Conservation (phyloP, 2,329 filamentous ascomycete genomes). For the Aureobasidium subglaciale region DNA sequence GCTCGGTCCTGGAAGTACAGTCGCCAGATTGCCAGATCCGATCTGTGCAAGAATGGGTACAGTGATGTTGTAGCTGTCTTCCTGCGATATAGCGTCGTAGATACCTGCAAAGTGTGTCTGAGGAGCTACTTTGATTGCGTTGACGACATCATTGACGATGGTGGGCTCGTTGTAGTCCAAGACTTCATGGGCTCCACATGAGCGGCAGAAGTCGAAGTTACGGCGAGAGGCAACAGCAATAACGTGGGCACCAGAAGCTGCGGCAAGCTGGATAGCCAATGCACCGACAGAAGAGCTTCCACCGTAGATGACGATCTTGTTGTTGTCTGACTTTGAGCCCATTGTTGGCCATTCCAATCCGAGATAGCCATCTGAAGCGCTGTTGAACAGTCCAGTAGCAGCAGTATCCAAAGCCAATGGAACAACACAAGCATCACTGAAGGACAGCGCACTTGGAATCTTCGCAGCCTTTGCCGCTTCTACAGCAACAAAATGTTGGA, state of each 20-base stretch:
- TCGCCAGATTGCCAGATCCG: neutral
- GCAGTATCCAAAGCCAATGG: neutral
- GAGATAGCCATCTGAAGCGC: neutral
- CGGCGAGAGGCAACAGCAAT: conserved; percentile 36
- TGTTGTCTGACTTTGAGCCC: conserved; percentile 18
- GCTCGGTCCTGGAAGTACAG: no score
- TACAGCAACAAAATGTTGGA: neutral
- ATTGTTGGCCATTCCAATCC: neutral
- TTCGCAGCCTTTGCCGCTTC: no score
- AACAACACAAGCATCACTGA: neutral
- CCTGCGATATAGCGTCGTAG: no score
- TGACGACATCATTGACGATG: conserved; percentile 22
- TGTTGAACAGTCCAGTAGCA: neutral
- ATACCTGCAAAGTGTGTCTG: no score
- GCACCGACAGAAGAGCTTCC: conserved; percentile 42
- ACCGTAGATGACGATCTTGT: conserved; percentile 44
- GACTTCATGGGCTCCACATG: conserved; percentile 38
- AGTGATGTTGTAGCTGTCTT: no score
- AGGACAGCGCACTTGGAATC: neutral
- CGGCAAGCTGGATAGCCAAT: conserved; percentile 41
- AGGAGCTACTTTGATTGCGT: conserved; percentile 1
- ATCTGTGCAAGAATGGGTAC: no score
- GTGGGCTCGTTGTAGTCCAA: conserved; percentile 41
- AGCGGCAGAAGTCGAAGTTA: conserved; percentile 39
- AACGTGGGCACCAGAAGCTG: conserved; percentile 40